Conservation (phyloP, 2,329 filamentous ascomycete species). For the Sordariomycetes sp. region DNA sequence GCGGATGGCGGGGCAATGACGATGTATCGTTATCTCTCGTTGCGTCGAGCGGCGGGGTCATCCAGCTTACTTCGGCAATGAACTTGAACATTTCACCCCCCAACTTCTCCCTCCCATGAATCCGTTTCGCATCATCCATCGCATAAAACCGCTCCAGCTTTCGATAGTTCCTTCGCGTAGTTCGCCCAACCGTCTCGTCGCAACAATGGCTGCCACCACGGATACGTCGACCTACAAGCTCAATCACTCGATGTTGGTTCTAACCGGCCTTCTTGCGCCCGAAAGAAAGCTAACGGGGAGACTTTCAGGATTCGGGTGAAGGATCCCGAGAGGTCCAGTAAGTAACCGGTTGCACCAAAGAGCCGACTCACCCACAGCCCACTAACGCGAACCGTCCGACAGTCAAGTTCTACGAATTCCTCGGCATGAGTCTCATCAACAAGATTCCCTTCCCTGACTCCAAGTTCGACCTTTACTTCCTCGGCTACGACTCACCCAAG, state of each 20-base stretch:
- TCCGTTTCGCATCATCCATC: background rate
- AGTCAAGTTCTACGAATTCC: slow-evolving; percentile 89
- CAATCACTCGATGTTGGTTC: slow-evolving; percentile 73
- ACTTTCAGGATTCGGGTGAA: slow-evolving; percentile 74
- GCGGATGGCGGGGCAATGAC: slow-evolving; percentile 2
- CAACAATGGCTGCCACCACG: slow-evolving; percentile 57
- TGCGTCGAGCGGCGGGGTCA: background rate
- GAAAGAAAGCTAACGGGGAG: slow-evolving; percentile 7
- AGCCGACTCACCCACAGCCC: slow-evolving; percentile 1
- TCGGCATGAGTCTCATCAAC: slow-evolving; percentile 77
- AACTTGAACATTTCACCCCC: background rate
- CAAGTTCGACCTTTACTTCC: slow-evolving; percentile 94
- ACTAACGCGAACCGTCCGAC: slow-evolving; percentile 8
- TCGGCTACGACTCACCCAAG: slow-evolving; percentile 72
- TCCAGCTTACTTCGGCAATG: background rate
- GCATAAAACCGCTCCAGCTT: background rate
- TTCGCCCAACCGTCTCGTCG: slow-evolving; percentile 14
- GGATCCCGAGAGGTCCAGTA: slow-evolving; percentile 73
- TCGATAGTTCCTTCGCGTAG: background rate
- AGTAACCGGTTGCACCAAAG: background rate
- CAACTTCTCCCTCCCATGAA: background rate
- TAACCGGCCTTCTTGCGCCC: background rate
- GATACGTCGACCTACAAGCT: slow-evolving; percentile 69
- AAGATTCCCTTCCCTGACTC: slow-evolving; percentile 73
- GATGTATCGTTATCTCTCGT: background rate